Conservation (phyloP, 2,329 filamentous ascomycete genomes). For the Fusarium armeniacum region DNA sequence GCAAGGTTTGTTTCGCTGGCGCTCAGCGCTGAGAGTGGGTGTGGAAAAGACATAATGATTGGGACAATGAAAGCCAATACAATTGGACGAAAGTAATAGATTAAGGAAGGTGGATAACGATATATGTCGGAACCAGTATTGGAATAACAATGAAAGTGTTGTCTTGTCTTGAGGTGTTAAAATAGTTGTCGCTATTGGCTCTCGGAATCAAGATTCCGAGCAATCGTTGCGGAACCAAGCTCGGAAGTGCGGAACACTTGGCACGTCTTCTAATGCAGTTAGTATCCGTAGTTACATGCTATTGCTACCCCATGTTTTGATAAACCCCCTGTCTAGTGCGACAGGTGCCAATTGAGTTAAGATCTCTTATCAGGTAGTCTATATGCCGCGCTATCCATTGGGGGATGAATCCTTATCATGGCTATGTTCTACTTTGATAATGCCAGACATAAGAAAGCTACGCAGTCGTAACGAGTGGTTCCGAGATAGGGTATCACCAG, state of each 20-base stretch:
- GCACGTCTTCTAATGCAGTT: not conserved
- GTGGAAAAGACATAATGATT: constrained; percentile 27
- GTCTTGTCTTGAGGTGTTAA: not conserved
- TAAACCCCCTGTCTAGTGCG: constrained; percentile 21
- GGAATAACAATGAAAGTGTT: not conserved
- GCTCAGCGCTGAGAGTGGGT: constrained; percentile 53
- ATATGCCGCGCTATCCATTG: not conserved
- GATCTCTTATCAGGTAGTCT: constrained; percentile 1
- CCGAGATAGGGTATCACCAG: not conserved
- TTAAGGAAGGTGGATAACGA: not conserved
- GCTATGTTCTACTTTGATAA: not conserved
- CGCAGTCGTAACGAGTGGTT: not conserved
- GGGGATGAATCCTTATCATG: not conserved
- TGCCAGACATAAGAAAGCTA: not conserved
- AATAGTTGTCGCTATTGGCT: not conserved
- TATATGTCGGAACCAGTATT: not conserved
- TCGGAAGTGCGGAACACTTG: constrained; percentile 20
- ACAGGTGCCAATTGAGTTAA: not conserved
- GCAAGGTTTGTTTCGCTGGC: constrained; percentile 53
- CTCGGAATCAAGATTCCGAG: constrained; percentile 21
- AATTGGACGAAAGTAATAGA: not conserved
- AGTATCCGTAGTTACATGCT: not conserved
- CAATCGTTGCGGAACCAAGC: not conserved
- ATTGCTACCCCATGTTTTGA: constrained; percentile 17
- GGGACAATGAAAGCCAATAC: not conserved